A percentile compares a stretch with the other conserved stretches of the same genome.
Evolutionary conservation across 1,139 yeast species (phyloP).

Genomic region (Scheffersomyces titani): DNA sequence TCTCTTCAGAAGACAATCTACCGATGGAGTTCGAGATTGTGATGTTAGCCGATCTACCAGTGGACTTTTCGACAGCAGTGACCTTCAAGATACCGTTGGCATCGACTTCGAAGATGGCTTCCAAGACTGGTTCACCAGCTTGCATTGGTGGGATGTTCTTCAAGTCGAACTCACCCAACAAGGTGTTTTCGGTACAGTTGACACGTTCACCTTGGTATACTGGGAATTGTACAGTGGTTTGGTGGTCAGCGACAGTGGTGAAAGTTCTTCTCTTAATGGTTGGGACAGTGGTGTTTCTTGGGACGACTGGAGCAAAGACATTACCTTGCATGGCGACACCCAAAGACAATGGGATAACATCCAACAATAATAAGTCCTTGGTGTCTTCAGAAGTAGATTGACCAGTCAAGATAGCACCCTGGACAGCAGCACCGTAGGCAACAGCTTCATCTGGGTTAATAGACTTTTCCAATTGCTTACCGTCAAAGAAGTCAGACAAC

Average conservation of each 20-base stretch:
- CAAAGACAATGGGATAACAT: conserved; percentile 97
- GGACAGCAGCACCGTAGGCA: conserved; percentile 99
- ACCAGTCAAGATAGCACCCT: conserved; percentile 98
- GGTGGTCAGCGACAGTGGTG: conserved; percentile 99
- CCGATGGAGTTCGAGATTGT: conserved; percentile 99
- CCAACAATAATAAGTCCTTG: conserved; percentile 95
- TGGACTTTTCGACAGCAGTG: conserved; percentile 98
- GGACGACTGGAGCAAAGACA: conserved; percentile 98
- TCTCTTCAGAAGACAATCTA: conserved; percentile 96
- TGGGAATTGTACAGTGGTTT: conserved; percentile 99
- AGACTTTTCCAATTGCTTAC: conserved; percentile 94
- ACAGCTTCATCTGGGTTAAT: conserved; percentile 99
- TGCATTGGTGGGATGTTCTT: conserved; percentile 99
- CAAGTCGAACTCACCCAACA: conserved; percentile 99
- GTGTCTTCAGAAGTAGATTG: conserved; percentile 97
- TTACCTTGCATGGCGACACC: conserved; percentile 99
- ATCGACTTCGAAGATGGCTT: conserved; percentile 98
- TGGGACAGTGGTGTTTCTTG: conserved; percentile 99
- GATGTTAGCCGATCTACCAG: conserved; percentile 99
- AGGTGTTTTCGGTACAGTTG: conserved; percentile 98
- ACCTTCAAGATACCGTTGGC: conserved; percentile 99
- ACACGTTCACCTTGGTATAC: conserved; percentile 99
- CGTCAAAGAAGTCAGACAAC: conserved; percentile 96
- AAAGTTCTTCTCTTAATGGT: conserved; percentile 99
- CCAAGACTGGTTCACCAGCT: conserved; percentile 99